These are phyloP conservation scores for Sphaerulina musiva DNA, from an alignment of 2,329 filamentous ascomycete species.

Conservation along the genomic window DNA sequence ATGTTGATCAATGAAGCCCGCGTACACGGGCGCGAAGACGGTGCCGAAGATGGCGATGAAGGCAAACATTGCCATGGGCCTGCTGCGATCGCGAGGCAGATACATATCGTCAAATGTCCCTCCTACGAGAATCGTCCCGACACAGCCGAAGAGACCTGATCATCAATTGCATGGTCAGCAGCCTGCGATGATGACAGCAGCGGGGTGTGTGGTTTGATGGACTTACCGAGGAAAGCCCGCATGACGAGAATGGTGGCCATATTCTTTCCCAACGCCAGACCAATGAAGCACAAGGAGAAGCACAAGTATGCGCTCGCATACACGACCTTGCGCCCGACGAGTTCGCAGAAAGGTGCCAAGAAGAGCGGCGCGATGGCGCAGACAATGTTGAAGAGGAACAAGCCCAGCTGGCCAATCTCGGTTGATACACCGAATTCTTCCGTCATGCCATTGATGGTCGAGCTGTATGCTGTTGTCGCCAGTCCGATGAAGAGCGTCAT, in stretches of 20 bases:
- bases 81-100: slow-evolving; percentile 40
- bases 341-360: slow-evolving; percentile 46
- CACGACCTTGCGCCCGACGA: slow-evolving; percentile 44
- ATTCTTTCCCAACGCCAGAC: slow-evolving; percentile 44
- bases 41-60: slow-evolving; percentile 49
- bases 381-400: slow-evolving; percentile 47
- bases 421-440: slow-evolving; percentile 40
- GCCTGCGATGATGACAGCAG: not conserved
- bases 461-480: slow-evolving; percentile 50
- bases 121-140: slow-evolving; percentile 47
- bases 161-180: not conserved
- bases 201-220: not conserved
- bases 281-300: slow-evolving; percentile 46
- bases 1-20: slow-evolving; percentile 49
- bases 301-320: slow-evolving; percentile 43
- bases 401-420: slow-evolving; percentile 44
- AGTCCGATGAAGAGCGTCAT: slow-evolving; percentile 52
- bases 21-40: slow-evolving; percentile 49
- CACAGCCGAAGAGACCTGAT: slow-evolving; percentile 43
- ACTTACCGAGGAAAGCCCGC: slow-evolving; percentile 38
- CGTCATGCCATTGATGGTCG: slow-evolving; percentile 44
- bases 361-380: slow-evolving; percentile 46
- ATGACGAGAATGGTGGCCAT: slow-evolving; percentile 46
- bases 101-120: slow-evolving; percentile 49
- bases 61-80: slow-evolving; percentile 45